Conservation (phyloP, 169 alveolate species). For the Theileria luwenshuni region DNA sequence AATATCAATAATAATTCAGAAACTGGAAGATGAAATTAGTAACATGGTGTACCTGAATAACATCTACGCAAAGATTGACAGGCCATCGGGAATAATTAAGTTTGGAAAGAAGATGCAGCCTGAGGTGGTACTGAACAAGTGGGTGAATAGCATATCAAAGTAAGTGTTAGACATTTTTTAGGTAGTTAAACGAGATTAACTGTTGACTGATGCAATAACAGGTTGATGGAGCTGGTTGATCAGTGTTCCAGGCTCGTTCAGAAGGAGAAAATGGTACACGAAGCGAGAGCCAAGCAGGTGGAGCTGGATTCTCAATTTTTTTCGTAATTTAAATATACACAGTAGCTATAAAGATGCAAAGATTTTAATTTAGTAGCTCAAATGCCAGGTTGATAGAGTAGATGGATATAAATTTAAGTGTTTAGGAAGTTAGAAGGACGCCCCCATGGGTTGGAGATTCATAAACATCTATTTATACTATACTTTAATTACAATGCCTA, state of each 20-base stretch:
- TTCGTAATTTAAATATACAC: background rate
- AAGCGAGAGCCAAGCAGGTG: constrained; percentile 59
- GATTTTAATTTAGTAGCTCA: too few species aligned
- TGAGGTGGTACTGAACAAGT: constrained; percentile 62
- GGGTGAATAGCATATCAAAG: constrained; percentile 71
- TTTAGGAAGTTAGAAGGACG: background rate
- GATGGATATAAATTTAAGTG: background rate
- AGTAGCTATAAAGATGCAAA: background rate
- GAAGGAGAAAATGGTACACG: constrained; percentile 73
- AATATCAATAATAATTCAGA: constrained; percentile 27
- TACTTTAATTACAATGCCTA: constrained; percentile 83
- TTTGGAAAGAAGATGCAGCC: constrained; percentile 70
- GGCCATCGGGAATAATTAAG: constrained; percentile 69
- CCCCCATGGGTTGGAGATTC: background rate
- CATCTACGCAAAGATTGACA: constrained; percentile 71
- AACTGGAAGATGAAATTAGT: constrained; percentile 65
- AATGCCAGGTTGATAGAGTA: too few species aligned
- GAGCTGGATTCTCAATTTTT: constrained; percentile 49
- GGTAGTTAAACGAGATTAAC: too few species aligned
- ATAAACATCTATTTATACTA: background rate
- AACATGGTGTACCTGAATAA: constrained; percentile 69
- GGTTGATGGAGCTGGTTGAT: constrained; percentile 67
- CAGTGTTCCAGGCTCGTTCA: constrained; percentile 66
- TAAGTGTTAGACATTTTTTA: constrained; percentile 15
- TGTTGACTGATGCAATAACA: too few species aligned